Evolutionary conservation across 345 rosid species (phyloP).

Genomic region (Dimocarpus longan): DNA sequence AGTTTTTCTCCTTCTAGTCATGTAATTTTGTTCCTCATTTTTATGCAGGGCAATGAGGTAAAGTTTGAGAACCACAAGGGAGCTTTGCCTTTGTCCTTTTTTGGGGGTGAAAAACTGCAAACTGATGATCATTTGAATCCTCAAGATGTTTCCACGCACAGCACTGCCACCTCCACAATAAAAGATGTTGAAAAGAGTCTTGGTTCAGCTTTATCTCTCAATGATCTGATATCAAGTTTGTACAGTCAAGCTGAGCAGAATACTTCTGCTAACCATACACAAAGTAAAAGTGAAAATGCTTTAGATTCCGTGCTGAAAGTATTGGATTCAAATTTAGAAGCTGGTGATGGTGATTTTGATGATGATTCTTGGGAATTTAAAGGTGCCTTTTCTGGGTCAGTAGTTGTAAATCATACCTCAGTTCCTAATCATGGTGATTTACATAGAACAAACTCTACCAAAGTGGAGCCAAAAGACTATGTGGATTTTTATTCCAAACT

Average conservation of each 20-base stretch:
- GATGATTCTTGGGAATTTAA: conserved; percentile 82
- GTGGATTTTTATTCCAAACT: conserved; percentile 57
- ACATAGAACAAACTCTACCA: conserved; percentile 28
- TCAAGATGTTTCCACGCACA: conserved; percentile 43
- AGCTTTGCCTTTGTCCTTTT: conserved; percentile 67
- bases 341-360: conserved; percentile 47
- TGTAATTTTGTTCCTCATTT: conserved; percentile 17
- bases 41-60: conserved; percentile 43
- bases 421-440: conserved; percentile 29
- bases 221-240: conserved; percentile 77
- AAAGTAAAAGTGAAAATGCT: conserved; percentile 36
- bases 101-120: conserved; percentile 56
- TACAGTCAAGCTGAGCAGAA: conserved; percentile 63
- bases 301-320: conserved; percentile 32
- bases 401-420: conserved; percentile 30
- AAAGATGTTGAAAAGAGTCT: conserved; percentile 42
- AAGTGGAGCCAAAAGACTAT: conserved; percentile 40
- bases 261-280: conserved; percentile 33
- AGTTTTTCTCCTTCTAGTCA: conserved; percentile 17
- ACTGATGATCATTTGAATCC: conserved; percentile 39
- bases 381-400: conserved; percentile 42
- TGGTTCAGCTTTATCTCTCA: conserved; percentile 45
- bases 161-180: conserved; percentile 21
- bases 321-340: conserved; percentile 30
- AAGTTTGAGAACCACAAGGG: conserved; percentile 42